phyloP scores from a whole-genome alignment of 1,284 basidiomycete species.

The Hymenochaete sp. region DNA sequence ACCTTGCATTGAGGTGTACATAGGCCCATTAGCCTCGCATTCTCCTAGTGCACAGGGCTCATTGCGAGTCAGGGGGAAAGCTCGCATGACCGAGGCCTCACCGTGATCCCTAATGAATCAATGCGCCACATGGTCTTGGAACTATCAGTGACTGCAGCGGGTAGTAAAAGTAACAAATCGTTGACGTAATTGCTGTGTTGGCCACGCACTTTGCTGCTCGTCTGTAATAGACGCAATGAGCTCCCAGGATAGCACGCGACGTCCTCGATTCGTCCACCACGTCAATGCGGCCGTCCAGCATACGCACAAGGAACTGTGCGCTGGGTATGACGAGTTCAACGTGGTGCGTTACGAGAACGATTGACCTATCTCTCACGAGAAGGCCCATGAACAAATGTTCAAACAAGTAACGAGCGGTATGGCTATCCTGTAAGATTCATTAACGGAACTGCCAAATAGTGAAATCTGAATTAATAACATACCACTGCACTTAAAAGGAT shows the following conservation, averaged over 20 bases:
- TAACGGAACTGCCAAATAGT: constrained; percentile 7
- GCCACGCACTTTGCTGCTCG: no score
- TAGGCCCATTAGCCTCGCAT: no score
- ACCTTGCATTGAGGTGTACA: no score
- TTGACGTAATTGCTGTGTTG: no score
- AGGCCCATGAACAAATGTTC: constrained; percentile 57
- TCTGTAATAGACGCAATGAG: constrained; percentile 51
- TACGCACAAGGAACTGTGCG: constrained; percentile 58
- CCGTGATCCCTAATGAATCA: no score
- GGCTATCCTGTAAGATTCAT: constrained; percentile 49
- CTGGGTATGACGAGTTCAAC: constrained; percentile 66
- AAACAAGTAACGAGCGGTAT: constrained; percentile 62
- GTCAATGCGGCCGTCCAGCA: constrained; percentile 68
- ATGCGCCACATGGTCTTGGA: no score
- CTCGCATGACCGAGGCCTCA: no score
- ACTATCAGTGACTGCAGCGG: no score
- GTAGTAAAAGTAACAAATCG: no score
- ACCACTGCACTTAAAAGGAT: constrained; percentile 65
- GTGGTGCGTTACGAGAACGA: constrained; percentile 69
- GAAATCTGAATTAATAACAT: constrained; percentile 23
- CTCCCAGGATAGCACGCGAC: constrained; percentile 44
- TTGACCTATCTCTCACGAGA: constrained; percentile 56
- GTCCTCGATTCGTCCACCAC: constrained; percentile 57
- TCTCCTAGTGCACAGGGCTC: no score
- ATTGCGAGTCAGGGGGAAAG: no score